Conservation (phyloP, 306 rosid species). For the Prunus davidiana region DNA sequence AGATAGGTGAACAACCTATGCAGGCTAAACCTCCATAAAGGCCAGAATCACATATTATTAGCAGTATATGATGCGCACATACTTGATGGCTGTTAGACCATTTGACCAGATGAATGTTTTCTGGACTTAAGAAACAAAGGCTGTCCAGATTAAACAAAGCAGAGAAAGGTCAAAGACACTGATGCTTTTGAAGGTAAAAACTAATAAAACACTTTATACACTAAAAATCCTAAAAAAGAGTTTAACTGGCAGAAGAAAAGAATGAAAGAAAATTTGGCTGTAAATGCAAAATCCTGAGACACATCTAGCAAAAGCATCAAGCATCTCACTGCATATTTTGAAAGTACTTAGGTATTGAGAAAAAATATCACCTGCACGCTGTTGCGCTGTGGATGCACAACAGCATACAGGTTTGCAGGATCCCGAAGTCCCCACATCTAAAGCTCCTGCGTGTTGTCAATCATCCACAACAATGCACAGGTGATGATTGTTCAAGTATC, state of each 20-base stretch:
- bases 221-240: too few species aligned
- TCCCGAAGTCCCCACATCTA: neutral
- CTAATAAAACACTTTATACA: neutral
- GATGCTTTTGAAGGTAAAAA: neutral
- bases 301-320: too few species aligned
- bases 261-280: too few species aligned
- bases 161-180: neutral
- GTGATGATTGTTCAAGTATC: neutral
- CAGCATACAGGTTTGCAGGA: too few species aligned
- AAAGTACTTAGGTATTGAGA: too few species aligned
- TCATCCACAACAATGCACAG: neutral
- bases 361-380: too few species aligned
- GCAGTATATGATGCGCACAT: neutral
- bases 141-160: neutral
- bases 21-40: neutral
- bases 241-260: too few species aligned
- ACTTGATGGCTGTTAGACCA: too few species aligned
- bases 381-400: too few species aligned
- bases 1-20: neutral
- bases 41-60: neutral
- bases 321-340: too few species aligned
- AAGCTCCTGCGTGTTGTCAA: neutral
- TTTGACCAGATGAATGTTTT: neutral
- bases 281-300: too few species aligned
- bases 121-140: neutral